A percentile compares a stretch with the other conserved stretches of the same genome.
These are phyloP conservation scores for Trichomonas vaginalis DNA, from an alignment of 208 protist species.

Conservation along the genomic window DNA sequence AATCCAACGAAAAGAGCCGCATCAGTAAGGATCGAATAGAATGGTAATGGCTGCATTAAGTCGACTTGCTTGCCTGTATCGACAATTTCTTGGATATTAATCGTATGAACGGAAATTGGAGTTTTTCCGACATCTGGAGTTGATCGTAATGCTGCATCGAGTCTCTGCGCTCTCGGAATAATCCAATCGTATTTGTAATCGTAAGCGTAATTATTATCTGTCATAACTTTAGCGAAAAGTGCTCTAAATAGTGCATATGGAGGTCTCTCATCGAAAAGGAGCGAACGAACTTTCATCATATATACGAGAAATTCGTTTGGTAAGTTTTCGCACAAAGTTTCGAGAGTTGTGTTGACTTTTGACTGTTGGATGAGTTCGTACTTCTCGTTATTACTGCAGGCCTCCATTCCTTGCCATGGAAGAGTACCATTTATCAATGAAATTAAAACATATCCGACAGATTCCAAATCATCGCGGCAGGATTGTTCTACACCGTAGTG, in stretches of 20 bases:
- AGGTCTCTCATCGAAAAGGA: neutral
- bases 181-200: constrained; percentile 8
- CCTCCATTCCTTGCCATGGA: constrained; percentile 2
- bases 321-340: neutral
- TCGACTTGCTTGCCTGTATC: neutral
- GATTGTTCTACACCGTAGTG: constrained; percentile 89
- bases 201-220: neutral
- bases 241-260: neutral
- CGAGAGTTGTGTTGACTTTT: neutral
- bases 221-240: neutral
- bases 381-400: neutral
- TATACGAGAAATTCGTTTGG: neutral
- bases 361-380: neutral
- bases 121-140: neutral
- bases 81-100: neutral
- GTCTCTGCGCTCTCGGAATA: neutral
- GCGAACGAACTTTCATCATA: neutral
- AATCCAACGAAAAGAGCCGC: neutral
- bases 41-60: neutral
- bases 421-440: neutral
- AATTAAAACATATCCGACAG: neutral
- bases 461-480: constrained; percentile 1
- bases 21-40: neutral
- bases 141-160: neutral
- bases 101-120: neutral